Conservation (phyloP, 495 filamentous ascomycete genomes). For the Penicilliopsis zonata region DNA sequence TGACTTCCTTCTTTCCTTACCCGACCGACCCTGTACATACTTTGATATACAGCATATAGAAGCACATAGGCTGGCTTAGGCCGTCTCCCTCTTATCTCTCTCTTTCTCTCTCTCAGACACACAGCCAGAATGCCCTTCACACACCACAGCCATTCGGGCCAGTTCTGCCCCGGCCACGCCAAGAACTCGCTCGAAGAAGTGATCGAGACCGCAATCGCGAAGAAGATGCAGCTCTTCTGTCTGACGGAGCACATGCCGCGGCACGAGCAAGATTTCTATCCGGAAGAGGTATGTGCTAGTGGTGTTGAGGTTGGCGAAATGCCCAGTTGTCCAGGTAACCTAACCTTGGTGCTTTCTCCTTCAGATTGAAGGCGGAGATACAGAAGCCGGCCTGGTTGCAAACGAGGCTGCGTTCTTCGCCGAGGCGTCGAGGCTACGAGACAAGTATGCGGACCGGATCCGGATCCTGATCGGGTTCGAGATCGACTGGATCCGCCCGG, state of each 20-base stretch:
- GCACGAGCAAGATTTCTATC: conserved; percentile 65
- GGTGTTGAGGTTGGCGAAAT: too few relatives aligned
- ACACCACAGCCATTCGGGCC: conserved; percentile 96
- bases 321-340: background rate
- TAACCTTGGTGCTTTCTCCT: background rate
- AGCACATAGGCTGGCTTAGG: too few relatives aligned
- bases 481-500: conserved; percentile 74
- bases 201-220: conserved; percentile 62
- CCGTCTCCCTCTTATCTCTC: too few relatives aligned
- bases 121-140: conserved; percentile 70
- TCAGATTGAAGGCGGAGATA: conserved; percentile 29
- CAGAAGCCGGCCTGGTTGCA: conserved; percentile 25
- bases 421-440: conserved; percentile 60
- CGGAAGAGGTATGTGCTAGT: conserved; percentile 75
- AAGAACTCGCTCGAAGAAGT: conserved; percentile 74
- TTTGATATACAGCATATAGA: too few relatives aligned
- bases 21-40: too few relatives aligned
- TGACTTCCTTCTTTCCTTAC: too few relatives aligned
- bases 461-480: conserved; percentile 84
- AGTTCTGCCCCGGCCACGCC: conserved; percentile 90
- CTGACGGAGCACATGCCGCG: conserved; percentile 98
- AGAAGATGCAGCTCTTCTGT: conserved; percentile 70
- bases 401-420: conserved; percentile 60
- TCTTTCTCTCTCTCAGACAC: too few relatives aligned
- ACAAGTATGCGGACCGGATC: conserved; percentile 58